Conservation (phyloP, 495 filamentous ascomycete genomes). For the Recurvomyces mirabilis region DNA sequence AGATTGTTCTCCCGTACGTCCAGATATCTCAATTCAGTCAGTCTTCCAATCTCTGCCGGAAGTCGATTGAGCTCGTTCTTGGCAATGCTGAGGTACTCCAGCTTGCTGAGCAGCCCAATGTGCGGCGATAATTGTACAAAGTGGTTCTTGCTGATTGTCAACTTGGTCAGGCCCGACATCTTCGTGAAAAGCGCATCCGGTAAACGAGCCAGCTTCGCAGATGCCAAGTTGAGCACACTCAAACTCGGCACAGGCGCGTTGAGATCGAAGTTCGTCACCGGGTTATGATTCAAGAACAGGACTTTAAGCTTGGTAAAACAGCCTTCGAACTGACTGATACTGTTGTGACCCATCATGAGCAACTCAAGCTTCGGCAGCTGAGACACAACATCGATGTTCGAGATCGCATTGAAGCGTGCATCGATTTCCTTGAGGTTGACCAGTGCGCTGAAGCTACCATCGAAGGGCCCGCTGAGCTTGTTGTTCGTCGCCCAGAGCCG, state of each 20-base stretch:
- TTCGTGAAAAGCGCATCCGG: conserved; percentile 78
- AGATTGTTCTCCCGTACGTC: conserved; percentile 90
- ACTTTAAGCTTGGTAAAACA: conserved; percentile 73
- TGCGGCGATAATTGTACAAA: conserved; percentile 76
- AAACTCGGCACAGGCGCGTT: conserved; percentile 64
- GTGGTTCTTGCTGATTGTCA: conserved; percentile 90
- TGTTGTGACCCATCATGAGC: conserved; percentile 80
- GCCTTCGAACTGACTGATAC: conserved; percentile 74
- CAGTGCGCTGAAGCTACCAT: conserved; percentile 55
- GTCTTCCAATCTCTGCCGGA: conserved; percentile 73
- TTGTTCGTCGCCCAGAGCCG: conserved; percentile 95
- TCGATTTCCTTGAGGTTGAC: conserved; percentile 81
- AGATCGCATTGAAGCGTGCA: conserved; percentile 80
- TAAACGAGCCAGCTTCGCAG: conserved; percentile 73
- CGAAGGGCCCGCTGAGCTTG: conserved; percentile 60
- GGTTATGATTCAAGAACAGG: conserved; percentile 81
- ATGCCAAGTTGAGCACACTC: conserved; percentile 74
- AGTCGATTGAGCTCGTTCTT: conserved; percentile 76
- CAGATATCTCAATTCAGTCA: conserved; percentile 70
- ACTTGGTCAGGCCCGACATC: conserved; percentile 70
- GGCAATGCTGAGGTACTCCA: conserved; percentile 88
- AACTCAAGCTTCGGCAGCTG: conserved; percentile 77
- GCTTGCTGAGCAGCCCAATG: conserved; percentile 67
- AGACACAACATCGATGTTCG: conserved; percentile 72
- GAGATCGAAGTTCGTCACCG: conserved; percentile 84